Conservation (phyloP, 2,329 filamentous ascomycete genomes). For the Aspergillus alliaceus region DNA sequence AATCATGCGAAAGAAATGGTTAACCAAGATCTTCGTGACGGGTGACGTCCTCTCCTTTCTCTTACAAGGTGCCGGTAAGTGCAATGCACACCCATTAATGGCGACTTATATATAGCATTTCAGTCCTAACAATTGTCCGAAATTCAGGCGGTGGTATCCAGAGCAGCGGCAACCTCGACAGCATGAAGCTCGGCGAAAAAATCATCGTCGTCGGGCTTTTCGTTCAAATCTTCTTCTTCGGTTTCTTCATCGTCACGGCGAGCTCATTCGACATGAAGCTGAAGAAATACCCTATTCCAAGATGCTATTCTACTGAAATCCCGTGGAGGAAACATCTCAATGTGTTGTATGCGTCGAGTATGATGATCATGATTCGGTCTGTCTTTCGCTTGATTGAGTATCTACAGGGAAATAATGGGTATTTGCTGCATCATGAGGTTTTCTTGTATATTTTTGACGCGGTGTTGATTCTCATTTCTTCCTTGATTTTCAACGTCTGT, state of each 20-base stretch:
- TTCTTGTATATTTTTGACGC: conserved; percentile 18
- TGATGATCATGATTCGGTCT: conserved; percentile 17
- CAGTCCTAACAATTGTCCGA: no score
- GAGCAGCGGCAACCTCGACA: conserved; percentile 1
- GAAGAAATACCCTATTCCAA: conserved; percentile 4
- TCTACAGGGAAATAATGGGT: conserved; percentile 7
- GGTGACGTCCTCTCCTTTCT: conserved; percentile 37
- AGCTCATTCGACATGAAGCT: conserved; percentile 10
- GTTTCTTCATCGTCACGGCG: conserved; percentile 50
- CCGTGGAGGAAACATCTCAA: conserved; percentile 13
- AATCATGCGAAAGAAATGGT: conserved; percentile 32
- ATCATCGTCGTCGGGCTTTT: conserved; percentile 58
- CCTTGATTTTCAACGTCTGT: conserved; percentile 9
- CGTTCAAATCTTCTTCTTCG: conserved; percentile 60
- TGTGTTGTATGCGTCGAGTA: conserved; percentile 11
- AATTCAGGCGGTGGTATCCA: conserved; percentile 20
- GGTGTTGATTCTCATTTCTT: conserved; percentile 12
- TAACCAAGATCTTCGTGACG: conserved; percentile 40
- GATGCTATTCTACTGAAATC: neutral
- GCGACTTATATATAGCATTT: no score
- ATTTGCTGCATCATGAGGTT: conserved; percentile 7
- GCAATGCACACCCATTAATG: neutral
- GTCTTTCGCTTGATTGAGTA: conserved; percentile 12
- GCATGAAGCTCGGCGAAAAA: conserved; percentile 19
- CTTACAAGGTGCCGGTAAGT: conserved; percentile 28